Base-by-base conservation (phyloP, 352 stramenopile genomes). In the Phytophthora pinifolia region DNA sequence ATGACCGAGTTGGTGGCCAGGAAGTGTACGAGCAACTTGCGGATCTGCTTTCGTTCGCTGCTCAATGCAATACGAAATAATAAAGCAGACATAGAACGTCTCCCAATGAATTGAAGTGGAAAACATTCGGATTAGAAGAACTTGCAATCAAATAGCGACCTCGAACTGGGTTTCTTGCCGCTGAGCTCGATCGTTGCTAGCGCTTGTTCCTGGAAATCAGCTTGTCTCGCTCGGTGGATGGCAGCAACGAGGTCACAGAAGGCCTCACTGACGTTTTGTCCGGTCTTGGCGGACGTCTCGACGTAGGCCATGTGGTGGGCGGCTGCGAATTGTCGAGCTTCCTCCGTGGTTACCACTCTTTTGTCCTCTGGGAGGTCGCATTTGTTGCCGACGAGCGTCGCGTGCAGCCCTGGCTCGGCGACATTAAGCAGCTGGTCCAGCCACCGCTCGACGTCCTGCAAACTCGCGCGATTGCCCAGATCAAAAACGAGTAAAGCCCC, bases 401-500 rank as follows among this genome's bases (percentile, higher is more conserved):
- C 77, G 32, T 88, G 74, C 2, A 92, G 65, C 7, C 80, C 80
- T 13, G 78, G 79, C 42, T 92, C 79, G 9, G 79, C 77, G 8
- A 88, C 76, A 46, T 86, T 86, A 4, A 89, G 70, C 32, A 92
- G 35, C 39, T 92, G 75, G 43, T 89, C 74, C 6, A 90, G 74
- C 82, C 82, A 92, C 12, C 67, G 72, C 48, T 89, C 74, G 8
- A 89, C 58, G 10, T 74, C 79, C 2, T 72, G 55, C 22, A 89
- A 60, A 38, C 73, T 89, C 3, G 67, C 38, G 10, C 73, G 69
- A 39, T 89, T 76, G 15, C 68, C 72, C 9, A 92, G 68, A 46
- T 92, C 82, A 37, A 88, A 92, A n/a, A 92, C 81, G 6, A 92
- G 52, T n/a, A 92, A 64, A 13, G 79, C 82, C 0, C 82, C 82